Evolutionary conservation across 2,329 filamentous ascomycete species (phyloP), one percentile per base, ranked within the genome.

Genomic region (Ceratocystis smalleyi): DNA sequence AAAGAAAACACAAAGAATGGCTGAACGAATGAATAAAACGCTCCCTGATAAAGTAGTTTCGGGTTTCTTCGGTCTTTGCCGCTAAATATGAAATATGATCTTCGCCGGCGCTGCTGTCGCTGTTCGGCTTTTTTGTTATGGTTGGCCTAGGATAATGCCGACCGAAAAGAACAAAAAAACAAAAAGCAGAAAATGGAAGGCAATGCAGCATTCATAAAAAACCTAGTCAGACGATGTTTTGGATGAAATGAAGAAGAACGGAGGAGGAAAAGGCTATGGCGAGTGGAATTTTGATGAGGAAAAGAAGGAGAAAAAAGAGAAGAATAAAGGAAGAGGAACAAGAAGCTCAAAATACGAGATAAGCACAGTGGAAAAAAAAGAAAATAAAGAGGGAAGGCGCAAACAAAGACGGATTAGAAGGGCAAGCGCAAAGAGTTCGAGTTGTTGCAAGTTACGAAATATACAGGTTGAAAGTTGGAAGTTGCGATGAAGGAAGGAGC

Each of bases 401-500:
- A 47, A 40, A 27, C 30, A 49, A 47, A 47, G 43, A 43, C 15
- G 47, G 19, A 24, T 49, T 17, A 47, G 43, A 43, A 17, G 19
- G 47, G 59, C 40, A 47, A 61, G 45, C 45, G 59, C 40, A 43
- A 8, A 15, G 45, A 27, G 43, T 22, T 40, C 3, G 19, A 45
- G 17, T 19, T 15, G 22, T 27, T 27, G 22, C 8, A 62, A 32
- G 43, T 19, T 15, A 40, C 12, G 17, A 59, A 59, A 24, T 24
- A 32, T 17, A 27, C 22, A 27, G 30, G 27, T 12, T n/a, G 27
- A 2, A 57, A 57, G 54, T n/a, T 57, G 54, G 15, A 57, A 57
- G 54, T 57, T 35, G 54, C 54, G 54, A 57, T 57, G 27, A 57
- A 57, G 54, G 54, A 30, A 57, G 54, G 24, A 57, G 54, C 17